Percentiles rank a stretch among this genome's conserved stretches.
Evolutionary conservation across 202 grass and related monocot species (phyloP).

Genomic region (Elaeis oleifera): DNA sequence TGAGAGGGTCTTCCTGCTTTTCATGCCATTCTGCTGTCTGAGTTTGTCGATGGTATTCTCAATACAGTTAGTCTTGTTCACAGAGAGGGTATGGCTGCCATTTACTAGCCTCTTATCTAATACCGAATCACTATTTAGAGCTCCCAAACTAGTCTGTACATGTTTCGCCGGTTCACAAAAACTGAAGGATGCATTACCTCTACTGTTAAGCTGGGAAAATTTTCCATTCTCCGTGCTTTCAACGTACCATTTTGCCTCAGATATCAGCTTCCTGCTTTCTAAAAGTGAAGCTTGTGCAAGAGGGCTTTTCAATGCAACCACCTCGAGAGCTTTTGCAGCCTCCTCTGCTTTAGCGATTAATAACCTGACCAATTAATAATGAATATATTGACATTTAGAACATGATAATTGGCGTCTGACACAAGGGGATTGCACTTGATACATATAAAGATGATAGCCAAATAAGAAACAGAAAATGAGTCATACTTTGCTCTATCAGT

Average conservation of each 20-base stretch:
- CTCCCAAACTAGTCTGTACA: slow-evolving; percentile 1
- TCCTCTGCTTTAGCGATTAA: slow-evolving; percentile 5
- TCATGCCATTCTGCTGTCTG: not conserved
- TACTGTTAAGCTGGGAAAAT: slow-evolving; percentile 18
- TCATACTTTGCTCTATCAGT: slow-evolving; percentile 64
- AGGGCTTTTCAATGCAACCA: slow-evolving; percentile 1
- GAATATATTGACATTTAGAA: not conserved
- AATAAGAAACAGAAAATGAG: no score
- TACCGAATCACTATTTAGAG: slow-evolving; percentile 15
- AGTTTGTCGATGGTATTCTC: slow-evolving; percentile 29
- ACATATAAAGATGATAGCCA: not conserved
- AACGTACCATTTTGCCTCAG: slow-evolving; percentile 39
- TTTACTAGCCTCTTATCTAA: slow-evolving; percentile 38
- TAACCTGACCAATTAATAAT: slow-evolving; percentile 13
- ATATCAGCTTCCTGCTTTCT: slow-evolving; percentile 27
- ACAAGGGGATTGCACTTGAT: no score
- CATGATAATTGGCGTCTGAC: no score
- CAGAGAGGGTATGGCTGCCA: slow-evolving; percentile 22
- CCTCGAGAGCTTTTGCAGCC: slow-evolving; percentile 6
- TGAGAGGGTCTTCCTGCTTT: slow-evolving; percentile 20
- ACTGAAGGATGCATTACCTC: slow-evolving; percentile 17
- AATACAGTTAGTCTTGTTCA: slow-evolving; percentile 19
- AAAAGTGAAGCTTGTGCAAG: slow-evolving; percentile 6
- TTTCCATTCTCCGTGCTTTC: slow-evolving; percentile 34
- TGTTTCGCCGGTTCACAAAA: slow-evolving; percentile 13